Evolutionary conservation across 495 filamentous ascomycete genomes (phyloP), one percentile per base, ranked within the genome.

Genomic region (Massariosphaeria phaeospora): DNA sequence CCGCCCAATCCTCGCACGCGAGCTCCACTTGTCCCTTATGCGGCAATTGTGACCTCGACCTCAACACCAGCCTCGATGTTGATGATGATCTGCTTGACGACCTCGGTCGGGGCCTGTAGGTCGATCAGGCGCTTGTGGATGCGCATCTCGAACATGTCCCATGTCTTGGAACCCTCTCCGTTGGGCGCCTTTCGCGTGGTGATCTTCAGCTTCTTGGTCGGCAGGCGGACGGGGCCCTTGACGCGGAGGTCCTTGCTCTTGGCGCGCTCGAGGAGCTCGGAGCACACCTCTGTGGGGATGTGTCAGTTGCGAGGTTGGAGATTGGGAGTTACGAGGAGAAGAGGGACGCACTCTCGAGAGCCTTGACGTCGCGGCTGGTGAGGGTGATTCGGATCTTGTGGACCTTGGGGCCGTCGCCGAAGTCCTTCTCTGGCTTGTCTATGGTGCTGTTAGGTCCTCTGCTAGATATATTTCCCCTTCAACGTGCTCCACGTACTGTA

Each of bases 31-130:
- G n/a, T n/a, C 47, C 20, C n/a, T 49, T 89, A 98, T 73, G 93
- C 91, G 72, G 93, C 93, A 78, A 98, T 98, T 68, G 93, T 98
- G 65, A 98, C 93, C 82, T 98, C 93, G 67, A 98, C 93, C 83
- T 98, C 93, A 72, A 98, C 93, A 80, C 93, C 93, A 58, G 93
- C 93, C 84, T 98, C 93, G 74, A 98, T 97, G 81, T 98, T 98
- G 80, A 97, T 90, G 74, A 98, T 98, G 81, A 98, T 97, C 82
- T 96, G 90, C 85, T 98, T 98, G 74, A 98, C 93, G 56, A 95
- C 89, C 82, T 98, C 93, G 66, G 93, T 98, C 49, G 93, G 93
- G 57, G 93, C 93, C 73, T 91, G 93, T 52, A 97, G 79, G 77
- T 93, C 88, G 73, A 95, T 94, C 69, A 94, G 82, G 71, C 91